These are phyloP conservation scores for Schwanniomyces polymorphus DNA, from an alignment of 805 yeast genomes.

Conservation along the genomic window DNA sequence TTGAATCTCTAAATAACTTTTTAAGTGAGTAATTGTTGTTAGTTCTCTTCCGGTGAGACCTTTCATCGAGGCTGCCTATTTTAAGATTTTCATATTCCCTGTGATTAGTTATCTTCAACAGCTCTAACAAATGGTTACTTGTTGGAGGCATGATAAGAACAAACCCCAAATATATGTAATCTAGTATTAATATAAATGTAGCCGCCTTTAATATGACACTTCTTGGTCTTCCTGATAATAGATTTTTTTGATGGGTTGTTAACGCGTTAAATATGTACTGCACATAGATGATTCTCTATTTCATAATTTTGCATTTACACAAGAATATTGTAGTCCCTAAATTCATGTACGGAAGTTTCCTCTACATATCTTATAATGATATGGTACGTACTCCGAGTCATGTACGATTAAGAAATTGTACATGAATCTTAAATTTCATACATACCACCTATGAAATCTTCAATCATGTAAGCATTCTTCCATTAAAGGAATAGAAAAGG, in stretches of 20 bases:
- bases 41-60: conserved; percentile 19
- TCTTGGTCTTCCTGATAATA: neutral
- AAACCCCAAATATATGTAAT: neutral
- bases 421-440: too few relatives aligned
- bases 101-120: conserved; percentile 30
- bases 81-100: conserved; percentile 22
- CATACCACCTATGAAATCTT: too few relatives aligned
- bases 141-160: conserved; percentile 7
- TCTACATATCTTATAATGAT: too few relatives aligned
- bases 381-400: too few relatives aligned
- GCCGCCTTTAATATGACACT: too few relatives aligned
- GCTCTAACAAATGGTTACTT: conserved; percentile 21
- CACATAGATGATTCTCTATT: neutral
- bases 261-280: neutral
- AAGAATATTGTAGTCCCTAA: neutral
- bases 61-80: conserved; percentile 16
- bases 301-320: neutral
- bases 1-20: conserved; percentile 16
- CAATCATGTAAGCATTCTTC: too few relatives aligned
- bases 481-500: too few relatives aligned
- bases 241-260: conserved; percentile 1
- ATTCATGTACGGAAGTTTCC: neutral
- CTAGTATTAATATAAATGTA: neutral
- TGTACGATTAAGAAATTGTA: too few relatives aligned
- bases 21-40: conserved; percentile 16